Base-by-base conservation (phyloP, 495 filamentous ascomycete species). In the Aspergillus mulundensis region DNA sequence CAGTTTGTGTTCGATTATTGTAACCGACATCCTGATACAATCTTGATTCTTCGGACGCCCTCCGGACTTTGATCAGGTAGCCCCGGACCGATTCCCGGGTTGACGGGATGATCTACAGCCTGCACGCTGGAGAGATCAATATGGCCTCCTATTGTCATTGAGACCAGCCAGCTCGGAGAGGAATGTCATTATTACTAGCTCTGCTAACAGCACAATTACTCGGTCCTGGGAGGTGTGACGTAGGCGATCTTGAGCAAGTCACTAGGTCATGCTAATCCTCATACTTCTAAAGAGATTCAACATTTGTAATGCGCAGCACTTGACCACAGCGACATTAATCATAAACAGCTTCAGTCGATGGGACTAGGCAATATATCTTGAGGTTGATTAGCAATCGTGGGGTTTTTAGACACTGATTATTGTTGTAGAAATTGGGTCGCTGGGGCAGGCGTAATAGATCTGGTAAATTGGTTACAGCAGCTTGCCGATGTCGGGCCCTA, bases 371-470 rank as follows among this genome's bases (percentile, higher is more conserved):
- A 15, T 30, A 8, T 10, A 15, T 30, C 10, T 3, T 23, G 21
- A 28, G 19, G 11, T 20, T 56, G 53, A 60, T 60, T 60, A 60
- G 46, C 46, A 60, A 55, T 60, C 32, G 46, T n/a, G 39, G 25
- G 30, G 16, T 32, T 50, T 60, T 47, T 52, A 48, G 53, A 42
- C 28, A 40, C 24, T 48, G 24, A 28, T 50, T 32, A 19, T 38
- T n/a, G 10, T 53, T n/a, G 43, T 52, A 38, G 8, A 46, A 28
- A 11, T 16, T 40, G 3, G 38, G 38, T 18, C 38, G n/a, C 15
- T 40, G 15, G 14, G 38, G 38, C n/a, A n/a, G n/a, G 7, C 34
- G 34, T 38, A n/a, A 40, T 40, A 18, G n/a, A 45, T 21, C 28
- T 52, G 32, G 16, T 30, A 49, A 49, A 49, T 18, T 18, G 38